Evolutionary conservation across 768 basidiomycete genomes (phyloP).

Genomic region (Boletus sensibilis): DNA sequence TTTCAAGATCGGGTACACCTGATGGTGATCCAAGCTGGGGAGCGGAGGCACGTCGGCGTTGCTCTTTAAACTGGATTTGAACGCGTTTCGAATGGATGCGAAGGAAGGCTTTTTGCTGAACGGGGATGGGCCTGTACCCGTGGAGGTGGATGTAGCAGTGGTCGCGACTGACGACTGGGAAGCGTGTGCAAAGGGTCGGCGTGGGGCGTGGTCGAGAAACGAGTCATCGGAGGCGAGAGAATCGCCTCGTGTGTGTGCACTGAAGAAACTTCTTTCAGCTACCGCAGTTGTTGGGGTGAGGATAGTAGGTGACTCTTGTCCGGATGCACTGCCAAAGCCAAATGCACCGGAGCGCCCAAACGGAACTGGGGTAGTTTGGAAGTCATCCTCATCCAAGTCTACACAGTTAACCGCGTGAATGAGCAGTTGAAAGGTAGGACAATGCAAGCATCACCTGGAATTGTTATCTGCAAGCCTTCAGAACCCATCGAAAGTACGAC

Average conservation of each 20-base stretch:
- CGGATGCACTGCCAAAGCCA: constrained; percentile 48
- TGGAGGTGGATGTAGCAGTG: constrained; percentile 32
- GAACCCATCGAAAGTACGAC: constrained; percentile 32
- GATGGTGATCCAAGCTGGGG: constrained; percentile 60
- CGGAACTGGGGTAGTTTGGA: constrained; percentile 56
- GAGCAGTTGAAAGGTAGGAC: not conserved
- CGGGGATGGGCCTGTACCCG: constrained; percentile 35
- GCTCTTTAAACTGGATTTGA: constrained; percentile 60
- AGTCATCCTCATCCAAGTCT: constrained; percentile 84
- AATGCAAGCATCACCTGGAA: constrained; percentile 39
- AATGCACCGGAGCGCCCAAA: constrained; percentile 63
- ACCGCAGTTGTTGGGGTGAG: constrained; percentile 46
- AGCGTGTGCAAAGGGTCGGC: constrained; percentile 65
- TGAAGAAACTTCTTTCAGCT: constrained; percentile 60
- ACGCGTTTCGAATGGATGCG: constrained; percentile 83
- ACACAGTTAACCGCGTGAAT: not conserved
- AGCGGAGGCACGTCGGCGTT: constrained; percentile 70
- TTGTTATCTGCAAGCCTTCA: constrained; percentile 46
- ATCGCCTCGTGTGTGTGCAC: constrained; percentile 65
- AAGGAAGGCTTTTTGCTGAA: constrained; percentile 83
- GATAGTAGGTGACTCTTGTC: constrained; percentile 65
- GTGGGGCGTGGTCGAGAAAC: constrained; percentile 54
- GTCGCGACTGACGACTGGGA: constrained; percentile 69
- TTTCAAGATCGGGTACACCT: constrained; percentile 68
- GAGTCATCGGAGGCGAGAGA: constrained; percentile 81